Percentiles rank a stretch among this genome's conserved stretches.
phyloP scores from a whole-genome alignment of 2,329 filamentous ascomycete genomes.

The Aschersonia sp. region DNA sequence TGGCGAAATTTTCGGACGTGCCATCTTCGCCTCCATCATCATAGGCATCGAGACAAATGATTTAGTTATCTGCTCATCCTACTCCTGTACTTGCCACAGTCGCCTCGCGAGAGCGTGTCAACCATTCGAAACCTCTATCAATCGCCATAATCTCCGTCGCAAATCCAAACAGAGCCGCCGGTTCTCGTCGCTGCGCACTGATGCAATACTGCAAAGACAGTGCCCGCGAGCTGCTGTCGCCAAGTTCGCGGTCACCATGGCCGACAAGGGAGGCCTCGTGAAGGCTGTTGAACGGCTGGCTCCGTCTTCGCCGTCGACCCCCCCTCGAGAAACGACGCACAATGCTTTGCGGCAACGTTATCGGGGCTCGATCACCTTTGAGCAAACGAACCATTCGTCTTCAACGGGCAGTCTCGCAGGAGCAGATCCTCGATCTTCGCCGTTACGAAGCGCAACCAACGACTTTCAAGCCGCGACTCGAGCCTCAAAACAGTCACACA shows the following conservation, averaged over 20 bases:
- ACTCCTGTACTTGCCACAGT: no score
- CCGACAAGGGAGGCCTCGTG: slow-evolving; percentile 15
- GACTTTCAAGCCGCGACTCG: background rate
- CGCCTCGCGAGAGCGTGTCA: no score
- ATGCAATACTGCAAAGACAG: slow-evolving; percentile 15
- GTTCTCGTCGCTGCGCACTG: slow-evolving; percentile 8
- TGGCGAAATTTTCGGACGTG: background rate
- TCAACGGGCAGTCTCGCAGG: background rate
- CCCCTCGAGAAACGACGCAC: slow-evolving; percentile 25
- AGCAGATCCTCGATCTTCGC: background rate
- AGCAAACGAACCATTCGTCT: slow-evolving; percentile 13
- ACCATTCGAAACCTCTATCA: no score
- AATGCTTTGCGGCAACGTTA: slow-evolving; percentile 33
- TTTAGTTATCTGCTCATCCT: background rate
- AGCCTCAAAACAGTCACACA: background rate
- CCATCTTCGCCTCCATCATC: background rate
- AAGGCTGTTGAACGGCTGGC: slow-evolving; percentile 23
- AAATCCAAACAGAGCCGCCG: no score
- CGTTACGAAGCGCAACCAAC: background rate
- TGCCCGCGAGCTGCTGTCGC: slow-evolving; percentile 15
- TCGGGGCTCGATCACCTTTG: slow-evolving; percentile 25
- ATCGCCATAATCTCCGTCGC: no score
- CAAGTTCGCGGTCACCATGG: slow-evolving; percentile 21
- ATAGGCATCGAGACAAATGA: background rate
- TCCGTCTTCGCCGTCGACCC: slow-evolving; percentile 29